Percentiles rank a stretch among this genome's conserved stretches.
Conservation (phyloP, 768 basidiomycete species). For the Galerina marginata region DNA sequence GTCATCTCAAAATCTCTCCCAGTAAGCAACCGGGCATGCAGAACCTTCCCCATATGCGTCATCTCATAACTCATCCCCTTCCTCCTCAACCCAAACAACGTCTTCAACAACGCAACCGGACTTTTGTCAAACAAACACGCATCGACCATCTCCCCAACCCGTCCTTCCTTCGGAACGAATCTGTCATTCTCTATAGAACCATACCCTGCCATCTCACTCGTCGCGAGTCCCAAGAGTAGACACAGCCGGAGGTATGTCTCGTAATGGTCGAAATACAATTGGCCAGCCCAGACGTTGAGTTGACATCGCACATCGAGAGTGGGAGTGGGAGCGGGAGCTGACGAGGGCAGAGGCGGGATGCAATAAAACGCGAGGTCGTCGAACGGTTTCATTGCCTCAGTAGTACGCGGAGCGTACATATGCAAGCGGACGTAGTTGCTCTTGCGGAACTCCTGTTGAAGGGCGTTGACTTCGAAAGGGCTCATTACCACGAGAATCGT, state of each 20-base stretch:
- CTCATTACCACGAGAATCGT: conserved; percentile 42
- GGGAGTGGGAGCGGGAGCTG: conserved; percentile 11
- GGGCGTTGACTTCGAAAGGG: conserved; percentile 41
- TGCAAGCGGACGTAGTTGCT: conserved; percentile 43
- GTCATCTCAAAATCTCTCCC: conserved; percentile 14
- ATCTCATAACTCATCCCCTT: conserved; percentile 41
- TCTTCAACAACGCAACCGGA: conserved; percentile 39
- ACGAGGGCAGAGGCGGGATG: conserved; percentile 30
- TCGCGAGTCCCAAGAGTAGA: conserved; percentile 39
- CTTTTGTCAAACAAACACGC: conserved; percentile 38
- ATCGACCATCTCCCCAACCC: conserved; percentile 20
- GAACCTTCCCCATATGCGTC: conserved; percentile 47
- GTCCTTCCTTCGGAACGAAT: conserved; percentile 31
- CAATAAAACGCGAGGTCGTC: conserved; percentile 41
- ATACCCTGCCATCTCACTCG: conserved; percentile 17
- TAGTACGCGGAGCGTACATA: conserved; percentile 45
- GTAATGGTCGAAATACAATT: conserved; percentile 44
- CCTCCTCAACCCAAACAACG: conserved; percentile 39
- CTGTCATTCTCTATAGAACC: conserved; percentile 32
- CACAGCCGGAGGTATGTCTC: conserved; percentile 40
- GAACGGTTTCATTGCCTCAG: conserved; percentile 35
- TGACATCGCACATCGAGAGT: conserved; percentile 29
- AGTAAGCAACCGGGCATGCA: conserved; percentile 25
- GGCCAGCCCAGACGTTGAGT: conserved; percentile 50
- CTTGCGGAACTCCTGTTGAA: conserved; percentile 39